Evolutionary conservation across 257 asterid species (phyloP).

Genomic region (Solanum habrochaites): DNA sequence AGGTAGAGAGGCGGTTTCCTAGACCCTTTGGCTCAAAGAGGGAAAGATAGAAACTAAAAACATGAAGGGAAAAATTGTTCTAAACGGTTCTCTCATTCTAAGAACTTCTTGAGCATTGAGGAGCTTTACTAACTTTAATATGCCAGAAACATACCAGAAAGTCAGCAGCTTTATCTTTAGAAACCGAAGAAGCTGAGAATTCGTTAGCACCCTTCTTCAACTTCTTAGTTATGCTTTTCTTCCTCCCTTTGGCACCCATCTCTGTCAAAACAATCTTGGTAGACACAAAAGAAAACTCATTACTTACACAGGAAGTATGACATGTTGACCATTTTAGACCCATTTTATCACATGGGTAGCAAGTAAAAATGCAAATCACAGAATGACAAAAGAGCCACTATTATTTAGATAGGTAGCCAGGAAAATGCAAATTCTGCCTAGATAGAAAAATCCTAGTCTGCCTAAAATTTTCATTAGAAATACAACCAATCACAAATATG

Average conservation of each 20-base stretch:
- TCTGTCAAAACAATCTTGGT: neutral
- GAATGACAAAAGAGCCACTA: neutral
- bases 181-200: conserved; percentile 24
- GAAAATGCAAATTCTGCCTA: neutral
- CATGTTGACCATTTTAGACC: neutral
- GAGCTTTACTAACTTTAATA: neutral
- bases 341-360: neutral
- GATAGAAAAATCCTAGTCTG: neutral
- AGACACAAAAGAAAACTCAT: neutral
- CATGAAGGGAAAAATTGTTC: neutral
- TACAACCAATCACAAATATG: neutral
- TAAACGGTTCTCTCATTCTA: neutral
- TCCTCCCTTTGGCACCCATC: conserved; percentile 48
- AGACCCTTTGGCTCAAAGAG: neutral
- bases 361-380: neutral
- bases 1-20: neutral
- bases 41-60: neutral
- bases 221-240: conserved; percentile 19
- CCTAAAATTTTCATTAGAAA: neutral
- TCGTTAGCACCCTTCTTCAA: conserved; percentile 45
- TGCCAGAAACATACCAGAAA: conserved; percentile 34
- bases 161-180: conserved; percentile 42
- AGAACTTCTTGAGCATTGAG: neutral
- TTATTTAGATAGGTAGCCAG: neutral
- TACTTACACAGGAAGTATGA: neutral